These are phyloP conservation scores for Trichosporon inkin DNA, from an alignment of 1,284 basidiomycete species.

Conservation along the genomic window DNA sequence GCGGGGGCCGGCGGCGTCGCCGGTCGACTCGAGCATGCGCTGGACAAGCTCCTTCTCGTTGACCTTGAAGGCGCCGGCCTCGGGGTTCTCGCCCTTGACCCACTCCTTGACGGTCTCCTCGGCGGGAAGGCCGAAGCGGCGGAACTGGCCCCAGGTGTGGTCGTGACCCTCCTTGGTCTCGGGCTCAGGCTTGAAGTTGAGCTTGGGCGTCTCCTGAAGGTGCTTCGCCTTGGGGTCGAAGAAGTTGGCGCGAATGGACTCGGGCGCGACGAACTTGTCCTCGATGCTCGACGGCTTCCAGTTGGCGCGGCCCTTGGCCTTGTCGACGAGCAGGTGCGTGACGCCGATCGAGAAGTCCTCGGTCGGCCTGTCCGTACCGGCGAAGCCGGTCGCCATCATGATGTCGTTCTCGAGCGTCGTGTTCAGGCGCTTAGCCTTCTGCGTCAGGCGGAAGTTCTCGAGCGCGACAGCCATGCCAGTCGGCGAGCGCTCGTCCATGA, in stretches of 20 bases:
- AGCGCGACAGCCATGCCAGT: constrained; percentile 85
- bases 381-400: constrained; percentile 38
- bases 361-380: constrained; percentile 57
- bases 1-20: constrained; percentile 30
- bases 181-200: constrained; percentile 32
- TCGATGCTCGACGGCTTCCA: constrained; percentile 59
- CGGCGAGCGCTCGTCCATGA: constrained; percentile 70
- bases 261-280: constrained; percentile 54
- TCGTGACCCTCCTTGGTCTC: constrained; percentile 28
- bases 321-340: constrained; percentile 66
- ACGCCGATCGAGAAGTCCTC: constrained; percentile 81
- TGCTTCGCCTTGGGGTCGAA: constrained; percentile 57
- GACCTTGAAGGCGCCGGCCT: constrained; percentile 47
- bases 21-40: constrained; percentile 31
- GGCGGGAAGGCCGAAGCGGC: constrained; percentile 45
- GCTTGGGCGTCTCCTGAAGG: constrained; percentile 54
- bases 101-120: constrained; percentile 36
- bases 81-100: constrained; percentile 39
- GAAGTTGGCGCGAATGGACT: constrained; percentile 52
- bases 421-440: constrained; percentile 57
- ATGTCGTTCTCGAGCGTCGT: constrained; percentile 65
- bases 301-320: constrained; percentile 49
- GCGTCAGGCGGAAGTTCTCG: constrained; percentile 67
- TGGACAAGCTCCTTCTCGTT: constrained; percentile 41
- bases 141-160: constrained; percentile 48